These are phyloP conservation scores for Barbatosphaeria neglecta DNA, from an alignment of 495 filamentous ascomycete species.

Conservation along the genomic window DNA sequence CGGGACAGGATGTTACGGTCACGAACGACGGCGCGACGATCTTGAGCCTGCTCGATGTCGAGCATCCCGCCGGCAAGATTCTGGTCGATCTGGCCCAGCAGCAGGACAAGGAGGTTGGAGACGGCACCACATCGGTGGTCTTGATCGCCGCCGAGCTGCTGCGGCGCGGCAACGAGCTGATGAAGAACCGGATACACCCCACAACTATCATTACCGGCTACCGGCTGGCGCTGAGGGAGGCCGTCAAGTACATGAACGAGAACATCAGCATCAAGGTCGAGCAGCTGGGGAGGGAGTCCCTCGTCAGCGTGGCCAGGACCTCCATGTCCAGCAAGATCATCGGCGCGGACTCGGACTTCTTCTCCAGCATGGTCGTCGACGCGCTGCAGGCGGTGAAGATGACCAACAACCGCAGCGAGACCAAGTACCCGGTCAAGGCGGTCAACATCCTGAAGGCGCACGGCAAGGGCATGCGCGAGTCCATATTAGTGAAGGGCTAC, in stretches of 20 bases:
- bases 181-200: constrained; percentile 99
- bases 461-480: constrained; percentile 83
- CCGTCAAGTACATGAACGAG: constrained; percentile 97
- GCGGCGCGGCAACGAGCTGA: constrained; percentile 87
- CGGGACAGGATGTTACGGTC: constrained; percentile 80
- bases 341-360: constrained; percentile 91
- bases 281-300: constrained; percentile 72
- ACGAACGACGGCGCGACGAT: constrained; percentile 99
- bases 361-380: constrained; percentile 91
- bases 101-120: constrained; percentile 97
- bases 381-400: constrained; percentile 93
- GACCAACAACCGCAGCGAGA: constrained; percentile 76
- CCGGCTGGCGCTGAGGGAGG: constrained; percentile 86
- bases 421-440: constrained; percentile 97
- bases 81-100: constrained; percentile 95
- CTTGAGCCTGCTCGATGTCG: constrained; percentile 84
- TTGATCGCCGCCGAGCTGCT: constrained; percentile 95
- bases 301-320: constrained; percentile 93
- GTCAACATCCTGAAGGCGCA: constrained; percentile 98
- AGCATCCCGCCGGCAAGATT: constrained; percentile 97
- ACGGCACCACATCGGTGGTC: constrained; percentile 96
- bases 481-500: constrained; percentile 87
- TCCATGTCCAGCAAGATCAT: constrained; percentile 99
- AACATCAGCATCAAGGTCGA: constrained; percentile 94
- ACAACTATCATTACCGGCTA: constrained; percentile 99